These are phyloP conservation scores for Trametes villosa DNA, from an alignment of 768 basidiomycete species.

Conservation along the genomic window DNA sequence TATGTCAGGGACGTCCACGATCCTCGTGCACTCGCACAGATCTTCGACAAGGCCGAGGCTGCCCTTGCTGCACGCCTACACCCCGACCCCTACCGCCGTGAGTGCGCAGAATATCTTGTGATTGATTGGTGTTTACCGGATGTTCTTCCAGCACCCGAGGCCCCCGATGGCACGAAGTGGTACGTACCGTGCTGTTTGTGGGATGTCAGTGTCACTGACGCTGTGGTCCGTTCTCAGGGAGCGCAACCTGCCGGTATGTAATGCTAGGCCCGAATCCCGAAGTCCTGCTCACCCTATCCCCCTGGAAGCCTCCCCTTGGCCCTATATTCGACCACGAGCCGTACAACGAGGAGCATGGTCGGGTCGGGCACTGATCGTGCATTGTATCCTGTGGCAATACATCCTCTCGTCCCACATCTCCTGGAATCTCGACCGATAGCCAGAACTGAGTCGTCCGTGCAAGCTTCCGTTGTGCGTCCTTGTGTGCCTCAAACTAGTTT, in stretches of 20 bases:
- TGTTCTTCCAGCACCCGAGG: constrained; percentile 62
- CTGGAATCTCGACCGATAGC: no score
- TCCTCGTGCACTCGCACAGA: constrained; percentile 76
- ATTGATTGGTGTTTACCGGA: not conserved
- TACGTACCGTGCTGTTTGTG: constrained; percentile 48
- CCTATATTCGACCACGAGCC: constrained; percentile 66
- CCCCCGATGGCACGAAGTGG: constrained; percentile 97
- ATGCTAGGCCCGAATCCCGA: not conserved
- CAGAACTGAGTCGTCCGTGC: not conserved
- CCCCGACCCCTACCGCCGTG: constrained; percentile 93
- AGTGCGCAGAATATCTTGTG: constrained; percentile 41
- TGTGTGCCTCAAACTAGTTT: no score
- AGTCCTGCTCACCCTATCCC: constrained; percentile 12
- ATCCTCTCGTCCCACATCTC: not conserved
- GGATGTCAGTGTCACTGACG: not conserved
- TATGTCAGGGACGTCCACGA: constrained; percentile 74
- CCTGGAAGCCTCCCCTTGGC: constrained; percentile 63
- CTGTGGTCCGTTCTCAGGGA: constrained; percentile 55
- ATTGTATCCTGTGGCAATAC: not conserved
- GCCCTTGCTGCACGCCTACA: constrained; percentile 68
- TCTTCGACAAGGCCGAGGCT: constrained; percentile 82
- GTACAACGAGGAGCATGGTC: constrained; percentile 30
- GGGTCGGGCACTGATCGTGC: constrained; percentile 6
- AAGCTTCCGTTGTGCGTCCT: no score
- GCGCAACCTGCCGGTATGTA: constrained; percentile 76